Base-by-base conservation (phyloP, 2,329 filamentous ascomycete genomes). In the Monilinia aucupariae region DNA sequence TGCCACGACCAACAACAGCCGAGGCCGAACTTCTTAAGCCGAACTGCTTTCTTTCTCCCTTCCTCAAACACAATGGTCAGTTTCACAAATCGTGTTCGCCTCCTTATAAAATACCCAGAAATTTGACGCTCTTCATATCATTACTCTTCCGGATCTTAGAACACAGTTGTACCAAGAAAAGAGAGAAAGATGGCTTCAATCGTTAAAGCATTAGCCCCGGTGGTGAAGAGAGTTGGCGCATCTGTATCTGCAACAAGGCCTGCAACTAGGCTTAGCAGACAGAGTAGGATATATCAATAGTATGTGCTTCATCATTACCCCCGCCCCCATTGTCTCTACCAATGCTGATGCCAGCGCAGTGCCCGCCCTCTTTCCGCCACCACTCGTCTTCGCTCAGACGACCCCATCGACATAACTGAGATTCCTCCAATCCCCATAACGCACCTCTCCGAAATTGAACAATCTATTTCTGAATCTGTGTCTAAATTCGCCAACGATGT, bases 361-460 rank as follows among this genome's bases (percentile, higher is more conserved):
- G 70, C 74, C 15, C 83, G 85, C 68, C 72, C 80, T 25, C 81
- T 91, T 64, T 88, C 86, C 45, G 82, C 82, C 55, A 89, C 87
- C 0, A 68, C 81, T 51, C 75, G 78, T 66, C 81, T 81, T 69
- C 82, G 79, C 69, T 80, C 80, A 68, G 30, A 61, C 30, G 76
- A 82, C 65, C 73, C 75, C 55, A 71, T 80, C 64, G 82, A 94
- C 76, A 85, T 96, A 71, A 82, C 87, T 65, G 86, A 90, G 54
- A 83, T 97, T 68, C 87, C 88, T 0, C 93, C 94, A 0, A 97
- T 93, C 7, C 94, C 94, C 59, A 96, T 99, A 78, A 89, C 89
- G 50, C 92, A 96, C 77, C 82, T 96, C 68, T 96, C 91, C 70
- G 94, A 99, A 78, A 87, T 90, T 64, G 94, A 99, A 78, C 73